phyloP scores from a whole-genome alignment of 1,284 basidiomycete genomes.

The Apiotrichum laibachii region DNA sequence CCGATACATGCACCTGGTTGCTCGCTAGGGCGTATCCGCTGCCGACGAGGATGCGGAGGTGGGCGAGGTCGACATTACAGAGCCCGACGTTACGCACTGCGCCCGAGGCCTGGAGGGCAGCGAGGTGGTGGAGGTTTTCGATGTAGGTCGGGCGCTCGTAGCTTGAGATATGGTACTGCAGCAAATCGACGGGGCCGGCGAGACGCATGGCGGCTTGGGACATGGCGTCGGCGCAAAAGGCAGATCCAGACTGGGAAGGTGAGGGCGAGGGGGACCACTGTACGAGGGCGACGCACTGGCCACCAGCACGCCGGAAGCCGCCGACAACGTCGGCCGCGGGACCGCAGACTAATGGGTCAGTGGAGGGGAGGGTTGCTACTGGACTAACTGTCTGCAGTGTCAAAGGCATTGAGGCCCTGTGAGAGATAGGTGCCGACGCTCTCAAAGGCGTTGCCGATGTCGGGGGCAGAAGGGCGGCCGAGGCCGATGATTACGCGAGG shows the following conservation, averaged over 20 bases:
- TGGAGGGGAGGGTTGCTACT: not conserved
- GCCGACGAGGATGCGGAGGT: slow-evolving; percentile 18
- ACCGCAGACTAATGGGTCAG: not conserved
- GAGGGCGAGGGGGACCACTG: slow-evolving; percentile 9
- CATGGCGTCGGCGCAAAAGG: slow-evolving; percentile 3
- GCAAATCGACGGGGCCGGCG: slow-evolving; percentile 1
- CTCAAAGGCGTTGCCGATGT: not conserved
- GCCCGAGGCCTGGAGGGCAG: slow-evolving; percentile 2
- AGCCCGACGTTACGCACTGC: slow-evolving; percentile 15
- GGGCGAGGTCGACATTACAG: slow-evolving; percentile 23
- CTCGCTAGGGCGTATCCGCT: slow-evolving; percentile 18
- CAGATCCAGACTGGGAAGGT: not conserved
- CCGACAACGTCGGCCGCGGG: not conserved
- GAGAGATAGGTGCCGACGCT: not conserved
- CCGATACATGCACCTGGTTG: slow-evolving; percentile 25
- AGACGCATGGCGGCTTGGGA: not conserved
- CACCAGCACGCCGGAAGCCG: not conserved
- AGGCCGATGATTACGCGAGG: not conserved
- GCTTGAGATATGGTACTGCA: slow-evolving; percentile 13
- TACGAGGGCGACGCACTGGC: not conserved
- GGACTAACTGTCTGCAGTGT: not conserved
- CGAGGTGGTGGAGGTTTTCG: slow-evolving; percentile 10
- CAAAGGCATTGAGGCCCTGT: not conserved
- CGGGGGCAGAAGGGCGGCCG: not conserved
- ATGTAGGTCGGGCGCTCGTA: slow-evolving; percentile 12